phyloP scores from a whole-genome alignment of 495 filamentous ascomycete species.

The Penicillium steckii region DNA sequence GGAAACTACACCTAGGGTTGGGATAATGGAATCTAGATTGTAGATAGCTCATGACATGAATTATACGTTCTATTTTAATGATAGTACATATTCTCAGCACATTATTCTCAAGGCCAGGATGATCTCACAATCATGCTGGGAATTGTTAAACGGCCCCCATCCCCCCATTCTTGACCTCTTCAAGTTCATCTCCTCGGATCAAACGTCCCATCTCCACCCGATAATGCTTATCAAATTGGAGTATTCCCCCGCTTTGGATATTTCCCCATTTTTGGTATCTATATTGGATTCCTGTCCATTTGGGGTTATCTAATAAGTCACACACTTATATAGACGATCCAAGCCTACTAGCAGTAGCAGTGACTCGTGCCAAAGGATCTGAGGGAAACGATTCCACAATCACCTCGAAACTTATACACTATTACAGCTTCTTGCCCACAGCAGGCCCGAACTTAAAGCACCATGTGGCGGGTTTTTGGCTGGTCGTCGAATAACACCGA shows the following conservation, averaged over 20 bases:
- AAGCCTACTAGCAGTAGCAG: too few relatives aligned
- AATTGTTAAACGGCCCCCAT: neutral
- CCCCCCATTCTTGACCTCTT: neutral
- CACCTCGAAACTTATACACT: too few relatives aligned
- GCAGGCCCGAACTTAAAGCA: too few relatives aligned
- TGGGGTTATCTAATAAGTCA: too few relatives aligned
- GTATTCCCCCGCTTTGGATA: neutral
- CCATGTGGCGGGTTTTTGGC: conserved; percentile 57
- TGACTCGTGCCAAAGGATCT: too few relatives aligned
- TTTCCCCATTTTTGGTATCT: too few relatives aligned
- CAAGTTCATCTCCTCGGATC: neutral
- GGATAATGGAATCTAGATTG: conserved; percentile 16
- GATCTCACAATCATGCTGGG: too few relatives aligned
- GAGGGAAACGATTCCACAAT: too few relatives aligned
- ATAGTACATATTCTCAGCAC: neutral
- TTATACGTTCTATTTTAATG: neutral
- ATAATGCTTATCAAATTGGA: neutral
- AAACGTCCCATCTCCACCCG: neutral
- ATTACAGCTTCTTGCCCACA: too few relatives aligned
- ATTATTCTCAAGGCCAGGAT: too few relatives aligned
- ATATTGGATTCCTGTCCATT: too few relatives aligned
- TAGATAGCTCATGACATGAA: conserved; percentile 6
- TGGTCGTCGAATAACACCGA: conserved; percentile 49
- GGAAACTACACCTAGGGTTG: neutral
- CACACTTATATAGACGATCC: neutral